Conservation (phyloP, 805 yeast species). For the Candida andamanensis region DNA sequence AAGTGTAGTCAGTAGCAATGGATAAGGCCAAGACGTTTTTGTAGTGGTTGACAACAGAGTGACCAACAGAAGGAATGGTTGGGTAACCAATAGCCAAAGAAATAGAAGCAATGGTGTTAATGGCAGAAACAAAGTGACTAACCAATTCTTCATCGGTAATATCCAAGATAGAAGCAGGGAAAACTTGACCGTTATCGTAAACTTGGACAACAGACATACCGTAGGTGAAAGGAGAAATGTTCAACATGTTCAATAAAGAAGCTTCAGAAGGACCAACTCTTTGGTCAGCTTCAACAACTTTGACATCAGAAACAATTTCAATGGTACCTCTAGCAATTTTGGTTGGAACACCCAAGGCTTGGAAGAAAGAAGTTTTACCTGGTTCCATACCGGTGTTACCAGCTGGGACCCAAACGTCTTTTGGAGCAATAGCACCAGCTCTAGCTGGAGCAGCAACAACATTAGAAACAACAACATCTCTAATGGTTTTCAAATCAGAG, state of each 20-base stretch:
- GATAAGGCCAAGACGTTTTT: constrained; percentile 97
- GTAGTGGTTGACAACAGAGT: constrained; percentile 98
- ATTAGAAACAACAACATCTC: constrained; percentile 84
- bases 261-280: constrained; percentile 99
- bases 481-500: constrained; percentile 84
- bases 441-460: constrained; percentile 99
- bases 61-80: constrained; percentile 98
- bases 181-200: constrained; percentile 97
- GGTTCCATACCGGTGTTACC: constrained; percentile 99
- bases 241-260: constrained; percentile 95
- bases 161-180: constrained; percentile 95
- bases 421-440: constrained; percentile 99
- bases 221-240: constrained; percentile 99
- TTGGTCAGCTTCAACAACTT: constrained; percentile 80
- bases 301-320: constrained; percentile 96
- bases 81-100: constrained; percentile 99
- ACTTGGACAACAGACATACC: constrained; percentile 97
- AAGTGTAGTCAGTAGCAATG: constrained; percentile 97
- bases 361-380: constrained; percentile 99
- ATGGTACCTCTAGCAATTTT: constrained; percentile 99
- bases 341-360: constrained; percentile 99
- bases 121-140: constrained; percentile 86
- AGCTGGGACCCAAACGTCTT: constrained; percentile 95
- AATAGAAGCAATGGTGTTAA: constrained; percentile 89
- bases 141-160: constrained; percentile 97